Base-by-base conservation (phyloP, 2,329 filamentous ascomycete species). In the Cladophialophora bantiana region DNA sequence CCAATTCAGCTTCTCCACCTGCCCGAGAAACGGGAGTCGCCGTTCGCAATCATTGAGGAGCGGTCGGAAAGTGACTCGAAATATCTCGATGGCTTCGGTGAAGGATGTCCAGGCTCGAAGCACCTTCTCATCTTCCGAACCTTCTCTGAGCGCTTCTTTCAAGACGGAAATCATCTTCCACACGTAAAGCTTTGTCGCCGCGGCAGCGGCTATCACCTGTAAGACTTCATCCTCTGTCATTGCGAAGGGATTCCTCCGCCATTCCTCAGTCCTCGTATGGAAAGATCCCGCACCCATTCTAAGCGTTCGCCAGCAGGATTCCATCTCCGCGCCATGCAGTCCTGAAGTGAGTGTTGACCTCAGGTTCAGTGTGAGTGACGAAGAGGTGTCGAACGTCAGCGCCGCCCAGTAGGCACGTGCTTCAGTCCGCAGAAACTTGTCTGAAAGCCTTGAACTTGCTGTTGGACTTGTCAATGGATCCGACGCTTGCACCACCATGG, bases 341-440 rank as follows among this genome's bases (percentile, higher is more conserved):
- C 79, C 79, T 0, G 79, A 80, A 0, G 79, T 80, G 2, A 81
- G 74, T 1, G 79, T 66, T 0, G 80, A 76, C 7, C 78, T 74
- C 7, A 76, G 78, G 34, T 81, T 81, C n/a, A 81, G 73, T 0
- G 78, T 81, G 3, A 82, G 62, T 0, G 79, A 80, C 0, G 77
- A 77, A 0, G 78, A 81, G 0, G 80, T 82, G 42, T 82, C 80
- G 35, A 80, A 81, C 0, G 77, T 80, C 7, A 82, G 62, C 2
- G 79, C 80, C 0, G 78, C 78, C 79, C 79, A 82, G 64, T 81
- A 81, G 0, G 76, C 77, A 10, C 75, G 78, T 60, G 76, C 80
- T 67, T 82, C 80, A 1, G 76, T 72, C 5, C 73, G 74, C 7
- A 82, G 74, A 48, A 79, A 81, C 20, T 74, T 73, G 0, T 74